Evolutionary conservation across 139 green algal genomes (phyloP), one percentile per base, ranked within the genome.

Genomic region (Auxenochlorella pyrenoidosa): DNA sequence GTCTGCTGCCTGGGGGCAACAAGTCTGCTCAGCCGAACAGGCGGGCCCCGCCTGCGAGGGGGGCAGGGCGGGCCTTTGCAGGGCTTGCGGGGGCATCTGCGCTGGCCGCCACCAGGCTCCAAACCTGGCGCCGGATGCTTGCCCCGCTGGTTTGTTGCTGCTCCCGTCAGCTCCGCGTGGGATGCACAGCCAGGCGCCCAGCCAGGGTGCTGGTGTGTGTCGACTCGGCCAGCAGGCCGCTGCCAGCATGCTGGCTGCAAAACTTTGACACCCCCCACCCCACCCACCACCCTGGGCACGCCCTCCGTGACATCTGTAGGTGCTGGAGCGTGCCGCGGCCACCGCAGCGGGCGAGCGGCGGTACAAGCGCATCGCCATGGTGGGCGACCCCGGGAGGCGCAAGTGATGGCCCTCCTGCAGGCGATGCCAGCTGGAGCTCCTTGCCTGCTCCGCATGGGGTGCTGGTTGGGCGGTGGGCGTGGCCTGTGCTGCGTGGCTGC

Each of bases 331-430:
- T 26, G 73, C 73, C 0, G 41, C 40, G 3, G 40, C 34, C 40
- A 80, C 73, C 0, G 73, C 73, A 1, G 73, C 73, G 8, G 41
- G 73, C 41, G 73, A 40, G 8, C 41, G 73, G 41, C 73, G 73
- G 41, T 80, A 60, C 73, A 80, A 80, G 73, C 73, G 73, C 41
- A 80, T 80, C 41, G 38, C 41, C 8, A 54, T 80, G 41, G 73
- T 80, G 73, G 73, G 73, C 0, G 44, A 80, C 41, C 73, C 73
- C 1, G 38, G 30, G 26, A 28, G 24, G 26, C 73, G 73, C 41
- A 54, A 54, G 41, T 80, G 72, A 80, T 24, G 15, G 15, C 54
- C 54, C 22, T 24, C 15, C 54, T 63, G 54, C 54, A 28, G 54
- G 15, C 54, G 15, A 8, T 13, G 54, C 54, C 54, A 24, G 54